Evolutionary conservation across 371 early-diverging fungal species (phyloP).

Genomic region (Batrachochytrium dendrobatidis): DNA sequence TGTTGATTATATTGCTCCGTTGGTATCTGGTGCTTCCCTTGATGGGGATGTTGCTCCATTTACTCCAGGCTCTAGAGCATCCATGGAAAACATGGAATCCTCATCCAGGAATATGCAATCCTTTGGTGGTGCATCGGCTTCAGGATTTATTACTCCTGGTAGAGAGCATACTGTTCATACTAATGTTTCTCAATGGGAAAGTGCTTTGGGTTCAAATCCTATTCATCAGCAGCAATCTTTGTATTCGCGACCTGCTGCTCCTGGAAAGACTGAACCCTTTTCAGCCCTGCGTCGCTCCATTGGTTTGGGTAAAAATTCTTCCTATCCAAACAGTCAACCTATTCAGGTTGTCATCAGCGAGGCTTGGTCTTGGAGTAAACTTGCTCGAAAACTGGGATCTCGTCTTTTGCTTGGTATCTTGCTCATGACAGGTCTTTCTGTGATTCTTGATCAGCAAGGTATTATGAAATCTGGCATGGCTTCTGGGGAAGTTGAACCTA

Average conservation of each 20-base stretch:
- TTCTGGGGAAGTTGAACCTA: conserved; percentile 43
- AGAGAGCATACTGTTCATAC: conserved; percentile 25
- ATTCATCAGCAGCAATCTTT: neutral
- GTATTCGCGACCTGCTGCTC: neutral
- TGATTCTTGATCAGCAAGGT: conserved; percentile 45
- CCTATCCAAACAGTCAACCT: conserved; percentile 16
- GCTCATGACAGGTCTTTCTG: conserved; percentile 42
- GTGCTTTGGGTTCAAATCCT: conserved; percentile 13
- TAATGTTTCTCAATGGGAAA: conserved; percentile 21
- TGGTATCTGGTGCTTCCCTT: neutral
- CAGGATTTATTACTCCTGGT: no score
- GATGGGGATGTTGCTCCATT: neutral
- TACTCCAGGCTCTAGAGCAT: neutral
- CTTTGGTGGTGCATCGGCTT: neutral
- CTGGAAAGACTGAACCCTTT: no score
- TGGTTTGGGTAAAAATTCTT: neutral
- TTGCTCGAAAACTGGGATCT: conserved; percentile 31
- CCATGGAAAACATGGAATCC: neutral
- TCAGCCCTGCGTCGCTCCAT: neutral
- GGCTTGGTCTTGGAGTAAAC: conserved; percentile 47
- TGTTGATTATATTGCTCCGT: conserved; percentile 10
- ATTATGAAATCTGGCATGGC: conserved; percentile 39
- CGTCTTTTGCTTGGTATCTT: conserved; percentile 32
- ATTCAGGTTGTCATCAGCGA: conserved; percentile 43
- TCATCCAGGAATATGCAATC: neutral